Base-by-base conservation (phyloP, 805 yeast species). In the Spathaspora arborariae region DNA sequence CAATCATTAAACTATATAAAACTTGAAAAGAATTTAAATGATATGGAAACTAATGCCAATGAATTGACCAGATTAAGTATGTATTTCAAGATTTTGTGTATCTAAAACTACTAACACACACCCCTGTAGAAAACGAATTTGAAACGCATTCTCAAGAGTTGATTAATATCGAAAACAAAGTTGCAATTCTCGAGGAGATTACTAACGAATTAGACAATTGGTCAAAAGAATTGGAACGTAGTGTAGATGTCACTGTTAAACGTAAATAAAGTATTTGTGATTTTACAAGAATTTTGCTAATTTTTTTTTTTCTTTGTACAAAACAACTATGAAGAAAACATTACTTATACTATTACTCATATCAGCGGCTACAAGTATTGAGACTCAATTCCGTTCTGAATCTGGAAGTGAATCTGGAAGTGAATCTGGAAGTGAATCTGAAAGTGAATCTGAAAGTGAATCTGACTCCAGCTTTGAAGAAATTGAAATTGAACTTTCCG, bases 201-300 rank as follows among this genome's bases (percentile, higher is more conserved):
- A 73, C 78, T 9, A 63, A 65, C 20, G 90, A 86, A 51, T 55
- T 86, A 30, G 87, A 84, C 47, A 77, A 74, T 49, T 82, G 85
- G 79, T 72, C 83, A 5, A 61, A 68, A 20, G 87, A 82, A 54
- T 55, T 83, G 43, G 80, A 73, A 38, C 70, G 70, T 4, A 78
- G 80, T 55, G 54, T 47, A 13, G 43, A 45, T 6, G 16, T 4
- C 22, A 15, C 22, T 20, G 27, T 19, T 39, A 21, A 24, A 9
- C 10, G 15, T 37, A 37, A 21, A 20, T 37, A 37, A 37, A 22
- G 39, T 20, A 35, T 20, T 5, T 20, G 27, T 13, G 27, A 16
- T 37, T 37, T 37, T 30, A 30, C 35, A 30, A 30, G n/a, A 6
- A 27, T 4, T 7, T 13, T 9, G 33, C n/a, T 30, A 22, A 7